Percentiles rank a stretch among this genome's conserved stretches.
Conservation (phyloP, 805 yeast genomes). For the Schizosaccharomyces octosporus region DNA sequence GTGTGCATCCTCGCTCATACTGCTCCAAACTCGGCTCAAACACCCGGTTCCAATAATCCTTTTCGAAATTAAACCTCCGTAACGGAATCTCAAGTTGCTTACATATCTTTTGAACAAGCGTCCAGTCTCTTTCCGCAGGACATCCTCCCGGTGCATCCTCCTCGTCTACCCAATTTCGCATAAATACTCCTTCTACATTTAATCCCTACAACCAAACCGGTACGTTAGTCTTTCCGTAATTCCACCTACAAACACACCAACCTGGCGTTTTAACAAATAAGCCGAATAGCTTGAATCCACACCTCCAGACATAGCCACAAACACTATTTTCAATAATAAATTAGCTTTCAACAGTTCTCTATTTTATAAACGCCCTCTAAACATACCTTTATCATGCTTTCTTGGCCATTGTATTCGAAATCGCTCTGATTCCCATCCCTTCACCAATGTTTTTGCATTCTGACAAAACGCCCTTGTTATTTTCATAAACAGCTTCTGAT, state of each 20-base stretch:
- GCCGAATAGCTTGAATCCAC: constrained; percentile 89
- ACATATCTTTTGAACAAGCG: constrained; percentile 48
- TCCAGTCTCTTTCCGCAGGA: constrained; percentile 61
- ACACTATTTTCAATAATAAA: constrained; percentile 14
- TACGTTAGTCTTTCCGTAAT: not conserved
- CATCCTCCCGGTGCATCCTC: constrained; percentile 9
- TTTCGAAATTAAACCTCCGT: constrained; percentile 59
- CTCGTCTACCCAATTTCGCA: constrained; percentile 57
- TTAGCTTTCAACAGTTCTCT: not conserved
- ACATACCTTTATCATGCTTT: not conserved
- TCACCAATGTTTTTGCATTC: not conserved
- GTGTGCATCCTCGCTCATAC: constrained; percentile 55
- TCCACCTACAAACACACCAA: not conserved
- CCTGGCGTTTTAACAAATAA: constrained; percentile 20
- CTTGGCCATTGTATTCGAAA: not conserved
- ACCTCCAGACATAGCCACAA: constrained; percentile 88
- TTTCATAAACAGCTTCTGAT: too few species aligned
- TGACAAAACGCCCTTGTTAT: too few species aligned
- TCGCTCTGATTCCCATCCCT: not conserved
- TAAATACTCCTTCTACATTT: constrained; percentile 60
- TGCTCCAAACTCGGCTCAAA: constrained; percentile 72
- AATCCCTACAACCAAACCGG: constrained; percentile 7
- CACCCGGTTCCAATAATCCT: constrained; percentile 79
- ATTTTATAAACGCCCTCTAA: too few species aligned
- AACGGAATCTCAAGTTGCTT: constrained; percentile 37